phyloP scores from a whole-genome alignment of 495 filamentous ascomycete genomes.

The Hyaloscypha finlandica region DNA sequence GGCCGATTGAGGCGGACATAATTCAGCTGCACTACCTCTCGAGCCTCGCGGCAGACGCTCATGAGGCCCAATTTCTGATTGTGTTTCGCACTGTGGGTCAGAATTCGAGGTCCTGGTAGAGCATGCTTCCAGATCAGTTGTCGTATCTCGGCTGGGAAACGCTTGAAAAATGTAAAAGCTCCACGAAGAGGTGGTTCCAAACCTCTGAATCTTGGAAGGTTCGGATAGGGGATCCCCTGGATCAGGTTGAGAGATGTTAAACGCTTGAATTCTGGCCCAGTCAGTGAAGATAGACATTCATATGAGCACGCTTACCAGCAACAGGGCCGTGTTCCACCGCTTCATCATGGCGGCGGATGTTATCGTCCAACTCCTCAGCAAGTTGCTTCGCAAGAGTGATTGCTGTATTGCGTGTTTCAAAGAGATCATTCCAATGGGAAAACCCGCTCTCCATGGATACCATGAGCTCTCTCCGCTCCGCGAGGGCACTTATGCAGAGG shows the following conservation, averaged over 20 bases:
- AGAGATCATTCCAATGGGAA: not conserved
- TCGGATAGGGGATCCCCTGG: no score
- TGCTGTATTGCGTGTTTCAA: conserved; percentile 4
- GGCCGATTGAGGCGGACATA: conserved; percentile 3
- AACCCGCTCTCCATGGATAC: conserved; percentile 11
- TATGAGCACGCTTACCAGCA: not conserved
- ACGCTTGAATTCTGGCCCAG: not conserved
- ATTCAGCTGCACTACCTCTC: not conserved
- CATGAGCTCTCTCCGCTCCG: conserved; percentile 9
- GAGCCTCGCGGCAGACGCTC: conserved; percentile 11
- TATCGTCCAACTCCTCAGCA: conserved; percentile 3
- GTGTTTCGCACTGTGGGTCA: conserved; percentile 14
- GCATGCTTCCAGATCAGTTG: conserved; percentile 7
- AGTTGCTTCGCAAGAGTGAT: conserved; percentile 9
- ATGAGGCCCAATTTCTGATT: conserved; percentile 9
- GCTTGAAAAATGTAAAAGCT: conserved; percentile 5
- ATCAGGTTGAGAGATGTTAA: not conserved
- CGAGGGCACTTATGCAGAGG: conserved; percentile 1
- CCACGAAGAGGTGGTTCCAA: not conserved
- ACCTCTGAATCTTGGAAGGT: no score
- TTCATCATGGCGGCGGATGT: not conserved
- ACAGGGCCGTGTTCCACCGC: not conserved
- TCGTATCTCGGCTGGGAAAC: conserved; percentile 16
- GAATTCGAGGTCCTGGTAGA: conserved; percentile 11
- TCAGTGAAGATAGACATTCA: not conserved